Conservation (phyloP, 2,329 filamentous ascomycete species). For the Pseudocercospora cruenta region DNA sequence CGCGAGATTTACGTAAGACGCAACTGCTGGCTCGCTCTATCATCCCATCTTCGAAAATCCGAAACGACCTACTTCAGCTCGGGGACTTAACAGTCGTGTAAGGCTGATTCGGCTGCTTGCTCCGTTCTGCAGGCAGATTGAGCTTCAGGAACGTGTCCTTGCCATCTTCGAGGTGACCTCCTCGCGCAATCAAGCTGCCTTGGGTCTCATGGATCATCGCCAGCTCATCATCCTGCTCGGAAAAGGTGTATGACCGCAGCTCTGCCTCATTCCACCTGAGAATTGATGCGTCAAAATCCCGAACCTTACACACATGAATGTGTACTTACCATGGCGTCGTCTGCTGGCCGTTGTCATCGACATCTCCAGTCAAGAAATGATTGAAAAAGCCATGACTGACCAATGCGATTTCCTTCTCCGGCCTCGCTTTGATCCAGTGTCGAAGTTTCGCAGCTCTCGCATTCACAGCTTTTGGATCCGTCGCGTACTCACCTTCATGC, state of each 20-base stretch:
- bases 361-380: constrained; percentile 36
- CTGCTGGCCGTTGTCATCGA: constrained; percentile 36
- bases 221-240: constrained; percentile 29
- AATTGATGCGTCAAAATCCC: not conserved
- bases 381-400: constrained; percentile 38
- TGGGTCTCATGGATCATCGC: constrained; percentile 36
- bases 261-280: constrained; percentile 35
- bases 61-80: not conserved
- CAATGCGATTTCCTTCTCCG: constrained; percentile 36
- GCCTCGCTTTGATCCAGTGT: constrained; percentile 30
- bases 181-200: constrained; percentile 22
- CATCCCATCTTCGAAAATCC: not conserved
- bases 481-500: constrained; percentile 35
- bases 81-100: not conserved
- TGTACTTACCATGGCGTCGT: constrained; percentile 34
- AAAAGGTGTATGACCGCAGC: constrained; percentile 35
- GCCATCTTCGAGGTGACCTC: constrained; percentile 16
- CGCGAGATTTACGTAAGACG: not conserved
- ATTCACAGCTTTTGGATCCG: constrained; percentile 30
- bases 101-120: constrained; percentile 12
- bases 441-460: constrained; percentile 33
- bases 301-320: not conserved
- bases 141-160: constrained; percentile 4
- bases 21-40: not conserved
- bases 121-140: constrained; percentile 9